These are phyloP conservation scores for Hypoxylon fuscum DNA, from an alignment of 495 filamentous ascomycete species.

Conservation along the genomic window DNA sequence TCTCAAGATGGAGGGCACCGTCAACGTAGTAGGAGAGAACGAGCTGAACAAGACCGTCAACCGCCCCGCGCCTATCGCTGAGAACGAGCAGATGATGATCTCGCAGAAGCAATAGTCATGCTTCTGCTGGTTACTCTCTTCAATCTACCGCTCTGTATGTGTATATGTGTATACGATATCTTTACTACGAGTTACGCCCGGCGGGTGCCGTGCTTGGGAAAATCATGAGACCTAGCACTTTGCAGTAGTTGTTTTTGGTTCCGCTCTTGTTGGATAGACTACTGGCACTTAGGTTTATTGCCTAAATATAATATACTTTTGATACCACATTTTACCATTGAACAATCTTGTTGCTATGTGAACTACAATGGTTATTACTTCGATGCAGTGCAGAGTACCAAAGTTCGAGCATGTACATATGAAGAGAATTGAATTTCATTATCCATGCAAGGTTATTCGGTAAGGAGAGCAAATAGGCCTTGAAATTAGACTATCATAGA, in stretches of 20 bases:
- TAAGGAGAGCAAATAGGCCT: too few species aligned
- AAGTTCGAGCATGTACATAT: too few species aligned
- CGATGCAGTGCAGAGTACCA: too few species aligned
- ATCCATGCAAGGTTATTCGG: too few species aligned
- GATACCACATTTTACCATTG: slow-evolving; percentile 11
- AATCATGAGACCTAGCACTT: background rate
- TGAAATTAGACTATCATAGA: too few species aligned
- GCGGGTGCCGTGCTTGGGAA: slow-evolving; percentile 16
- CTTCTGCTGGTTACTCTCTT: background rate
- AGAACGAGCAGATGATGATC: slow-evolving; percentile 56
- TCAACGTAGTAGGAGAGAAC: slow-evolving; percentile 50
- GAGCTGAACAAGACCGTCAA: slow-evolving; percentile 50
- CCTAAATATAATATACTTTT: slow-evolving; percentile 15
- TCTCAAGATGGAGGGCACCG: slow-evolving; percentile 46
- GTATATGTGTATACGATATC: slow-evolving; percentile 19
- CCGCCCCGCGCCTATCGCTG: slow-evolving; percentile 49
- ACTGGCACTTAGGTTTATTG: background rate
- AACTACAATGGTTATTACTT: too few species aligned
- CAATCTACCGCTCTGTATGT: background rate
- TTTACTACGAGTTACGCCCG: slow-evolving; percentile 1
- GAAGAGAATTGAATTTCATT: too few species aligned
- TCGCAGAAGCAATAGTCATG: slow-evolving; percentile 50
- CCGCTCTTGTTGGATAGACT: slow-evolving; percentile 3
- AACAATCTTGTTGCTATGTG: too few species aligned
- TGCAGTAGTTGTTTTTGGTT: background rate